Evolutionary conservation across 2,329 filamentous ascomycete species (phyloP), one percentile per base, ranked within the genome.

Genomic region (Aspergillus puulaauensis): DNA sequence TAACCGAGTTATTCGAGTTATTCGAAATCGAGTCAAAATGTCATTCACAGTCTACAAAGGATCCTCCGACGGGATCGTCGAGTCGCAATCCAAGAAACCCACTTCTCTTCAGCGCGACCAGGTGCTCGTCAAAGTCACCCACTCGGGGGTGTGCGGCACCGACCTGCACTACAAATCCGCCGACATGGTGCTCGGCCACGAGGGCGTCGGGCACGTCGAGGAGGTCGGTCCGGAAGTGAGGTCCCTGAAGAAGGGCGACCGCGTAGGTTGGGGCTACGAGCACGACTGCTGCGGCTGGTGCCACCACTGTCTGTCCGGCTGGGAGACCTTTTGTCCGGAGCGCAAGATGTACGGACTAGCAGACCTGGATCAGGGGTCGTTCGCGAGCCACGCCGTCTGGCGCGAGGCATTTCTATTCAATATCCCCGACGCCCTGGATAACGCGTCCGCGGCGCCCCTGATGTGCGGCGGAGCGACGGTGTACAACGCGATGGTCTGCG

Each of bases 11-110:
- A 4, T 21, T 21, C 21, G 11, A 49, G 15, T n/a, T 2, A 24
- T 6, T 27, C 5, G 14, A 45, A 31, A 23, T 24, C 41, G 8
- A 19, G n/a, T 27, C 31, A 39, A 31, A 21, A 50, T 50, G 47
- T 40, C 47, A 3, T 87, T 86, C 77, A 88, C 83, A 40, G 83
- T 88, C 56, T 88, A 79, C 81, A 87, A 86, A 68, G 86, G 86
- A 63, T 79, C 79, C 62, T 78, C 83, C 63, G 80, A 81, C 56
- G 85, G 86, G 57, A 83, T 87, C 65, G 70, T 79, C 57, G 73
- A 85, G 69, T 69, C 74, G 45, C 76, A 75, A 49, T 83, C 80
- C 44, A 77, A 74, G 19, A 76, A 57, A 14, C 64, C 61, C 8
- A 31, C 2, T 31, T 17, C 51, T 8, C 66, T 71, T 24, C 44